These are phyloP conservation scores for Claviceps spartinae DNA, from an alignment of 2,329 filamentous ascomycete species.

Conservation along the genomic window DNA sequence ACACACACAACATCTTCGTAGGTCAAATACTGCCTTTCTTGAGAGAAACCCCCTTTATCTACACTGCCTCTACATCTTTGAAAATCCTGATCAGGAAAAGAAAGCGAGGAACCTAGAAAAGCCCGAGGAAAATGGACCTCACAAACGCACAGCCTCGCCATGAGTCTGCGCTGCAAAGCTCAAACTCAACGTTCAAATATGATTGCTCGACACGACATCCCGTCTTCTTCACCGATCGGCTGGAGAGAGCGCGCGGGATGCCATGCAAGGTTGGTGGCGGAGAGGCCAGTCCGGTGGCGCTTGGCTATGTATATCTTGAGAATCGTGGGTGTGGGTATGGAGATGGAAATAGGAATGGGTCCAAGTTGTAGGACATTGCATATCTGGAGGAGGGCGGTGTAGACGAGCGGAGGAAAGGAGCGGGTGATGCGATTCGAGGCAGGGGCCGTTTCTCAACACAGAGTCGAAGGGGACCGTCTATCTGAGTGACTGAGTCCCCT, in stretches of 20 bases:
- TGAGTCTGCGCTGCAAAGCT: constrained; percentile 4
- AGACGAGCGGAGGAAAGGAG: too few species aligned
- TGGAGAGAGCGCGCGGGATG: constrained; percentile 40
- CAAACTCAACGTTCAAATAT: constrained; percentile 17
- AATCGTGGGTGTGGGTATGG: neutral
- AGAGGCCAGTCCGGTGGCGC: constrained; percentile 36
- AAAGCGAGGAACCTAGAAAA: neutral
- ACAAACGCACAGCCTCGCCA: neutral
- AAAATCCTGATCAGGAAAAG: too few species aligned
- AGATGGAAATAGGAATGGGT: neutral
- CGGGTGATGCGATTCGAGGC: too few species aligned
- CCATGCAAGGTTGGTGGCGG: constrained; percentile 8
- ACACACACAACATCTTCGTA: too few species aligned
- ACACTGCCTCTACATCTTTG: too few species aligned
- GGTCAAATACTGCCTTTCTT: too few species aligned
- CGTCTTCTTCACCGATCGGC: constrained; percentile 58
- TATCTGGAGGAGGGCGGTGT: constrained; percentile 19
- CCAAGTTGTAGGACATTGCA: neutral
- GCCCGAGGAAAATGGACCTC: neutral
- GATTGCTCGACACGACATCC: constrained; percentile 53
- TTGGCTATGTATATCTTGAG: constrained; percentile 47
- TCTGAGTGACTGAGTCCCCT: too few species aligned
- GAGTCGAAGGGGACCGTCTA: too few species aligned
- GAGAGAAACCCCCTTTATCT: too few species aligned
- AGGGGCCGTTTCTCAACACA: too few species aligned